A percentile compares a stretch with the other conserved stretches of the same genome.
Evolutionary conservation across 1,284 basidiomycete species (phyloP).

Genomic region (Cryptococcus sp.): DNA sequence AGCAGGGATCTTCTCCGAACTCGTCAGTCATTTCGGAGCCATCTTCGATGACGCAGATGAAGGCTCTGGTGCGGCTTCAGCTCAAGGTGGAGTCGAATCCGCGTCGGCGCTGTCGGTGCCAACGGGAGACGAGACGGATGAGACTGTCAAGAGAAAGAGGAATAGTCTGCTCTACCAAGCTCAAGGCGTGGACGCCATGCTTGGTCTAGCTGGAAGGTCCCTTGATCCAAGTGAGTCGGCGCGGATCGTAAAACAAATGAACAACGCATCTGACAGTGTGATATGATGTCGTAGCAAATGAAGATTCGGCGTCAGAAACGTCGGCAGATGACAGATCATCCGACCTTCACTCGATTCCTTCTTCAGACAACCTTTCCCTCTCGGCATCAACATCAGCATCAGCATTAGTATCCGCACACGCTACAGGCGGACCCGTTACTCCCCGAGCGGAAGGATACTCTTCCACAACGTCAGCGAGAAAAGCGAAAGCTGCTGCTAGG

Average conservation of each 20-base stretch:
- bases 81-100: not conserved
- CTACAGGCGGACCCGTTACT: not conserved
- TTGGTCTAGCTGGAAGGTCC: conserved; percentile 45
- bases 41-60: conserved; percentile 67
- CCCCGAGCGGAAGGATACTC: not conserved
- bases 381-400: no score
- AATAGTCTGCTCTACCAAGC: conserved; percentile 52
- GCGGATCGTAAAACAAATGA: no score
- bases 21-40: conserved; percentile 85
- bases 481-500: not conserved
- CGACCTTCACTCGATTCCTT: no score
- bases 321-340: no score
- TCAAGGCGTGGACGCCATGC: conserved; percentile 45
- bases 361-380: no score
- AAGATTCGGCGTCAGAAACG: no score
- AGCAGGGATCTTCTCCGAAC: conserved; percentile 88
- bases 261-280: no score
- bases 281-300: no score
- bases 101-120: conserved; percentile 38
- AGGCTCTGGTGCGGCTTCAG: not conserved
- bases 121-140: conserved; percentile 45
- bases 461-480: not conserved
- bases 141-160: conserved; percentile 43
- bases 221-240: conserved; percentile 43
- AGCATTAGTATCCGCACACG: not conserved